These are phyloP conservation scores for Sutorius australiensis DNA, from an alignment of 768 basidiomycete genomes.

Conservation along the genomic window DNA sequence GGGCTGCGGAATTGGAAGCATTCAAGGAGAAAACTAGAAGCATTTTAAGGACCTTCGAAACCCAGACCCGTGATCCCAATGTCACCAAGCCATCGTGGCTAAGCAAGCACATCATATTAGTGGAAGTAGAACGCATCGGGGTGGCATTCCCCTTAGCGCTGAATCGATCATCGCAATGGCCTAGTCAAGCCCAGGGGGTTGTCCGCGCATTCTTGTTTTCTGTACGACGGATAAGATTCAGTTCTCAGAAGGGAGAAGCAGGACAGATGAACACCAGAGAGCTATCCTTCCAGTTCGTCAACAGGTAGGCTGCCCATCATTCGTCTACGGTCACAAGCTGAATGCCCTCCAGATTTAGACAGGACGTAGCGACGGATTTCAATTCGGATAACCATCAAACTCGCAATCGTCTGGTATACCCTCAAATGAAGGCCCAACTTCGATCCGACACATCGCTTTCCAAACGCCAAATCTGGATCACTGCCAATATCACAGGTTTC, in stretches of 20 bases:
- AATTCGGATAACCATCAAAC: conserved; percentile 61
- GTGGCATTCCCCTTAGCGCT: conserved; percentile 83
- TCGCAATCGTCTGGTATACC: conserved; percentile 71
- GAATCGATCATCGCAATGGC: conserved; percentile 44
- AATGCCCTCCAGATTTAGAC: conserved; percentile 63
- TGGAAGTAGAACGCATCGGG: conserved; percentile 68
- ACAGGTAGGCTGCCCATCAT: conserved; percentile 46
- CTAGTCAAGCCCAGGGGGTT: conserved; percentile 38
- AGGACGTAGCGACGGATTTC: conserved; percentile 68
- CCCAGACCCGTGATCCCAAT: conserved; percentile 37
- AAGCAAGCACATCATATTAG: conserved; percentile 48
- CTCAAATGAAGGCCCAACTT: conserved; percentile 75
- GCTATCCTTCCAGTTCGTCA: conserved; percentile 83
- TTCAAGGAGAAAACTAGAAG: conserved; percentile 79
- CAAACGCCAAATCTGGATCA: conserved; percentile 55
- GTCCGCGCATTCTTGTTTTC: conserved; percentile 86
- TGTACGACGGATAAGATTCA: conserved; percentile 70
- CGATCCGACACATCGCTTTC: conserved; percentile 48
- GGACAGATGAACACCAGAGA: conserved; percentile 70
- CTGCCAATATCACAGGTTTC: conserved; percentile 78
- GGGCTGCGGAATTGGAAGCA: conserved; percentile 71
- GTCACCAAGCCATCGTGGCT: conserved; percentile 46
- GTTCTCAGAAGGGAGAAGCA: conserved; percentile 68
- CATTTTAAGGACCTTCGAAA: conserved; percentile 73
- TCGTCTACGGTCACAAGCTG: not conserved